Percentiles rank a stretch among this genome's conserved stretches.
These are phyloP conservation scores for Colletotrichum caudatum DNA, from an alignment of 2,329 filamentous ascomycete species.

Conservation along the genomic window DNA sequence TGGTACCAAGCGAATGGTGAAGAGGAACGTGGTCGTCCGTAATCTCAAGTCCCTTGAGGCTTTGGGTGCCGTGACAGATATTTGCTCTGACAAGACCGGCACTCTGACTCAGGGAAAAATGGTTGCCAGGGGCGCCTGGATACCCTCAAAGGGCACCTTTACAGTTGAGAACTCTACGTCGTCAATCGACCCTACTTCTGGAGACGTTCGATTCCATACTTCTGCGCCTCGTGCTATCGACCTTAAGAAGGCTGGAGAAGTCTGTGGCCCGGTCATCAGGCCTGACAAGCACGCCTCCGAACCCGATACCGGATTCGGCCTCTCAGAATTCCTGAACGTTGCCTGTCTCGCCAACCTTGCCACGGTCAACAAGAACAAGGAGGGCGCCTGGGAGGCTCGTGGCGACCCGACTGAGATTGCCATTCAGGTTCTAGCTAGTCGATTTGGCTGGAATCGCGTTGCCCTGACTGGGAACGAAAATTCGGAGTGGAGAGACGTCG, in stretches of 20 bases:
- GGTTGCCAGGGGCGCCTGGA: conserved; percentile 37
- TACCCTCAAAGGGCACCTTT: conserved; percentile 42
- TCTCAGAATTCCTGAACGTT: conserved; percentile 66
- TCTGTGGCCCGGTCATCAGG: conserved; percentile 23
- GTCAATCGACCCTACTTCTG: conserved; percentile 62
- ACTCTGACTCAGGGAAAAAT: conserved; percentile 42
- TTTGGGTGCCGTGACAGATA: conserved; percentile 58
- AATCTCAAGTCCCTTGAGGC: conserved; percentile 61
- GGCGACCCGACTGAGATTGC: conserved; percentile 75
- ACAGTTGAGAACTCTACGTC: conserved; percentile 52
- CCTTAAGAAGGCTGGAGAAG: conserved; percentile 30
- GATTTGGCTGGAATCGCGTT: conserved; percentile 68
- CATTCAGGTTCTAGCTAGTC: conserved; percentile 73
- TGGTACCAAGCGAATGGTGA: conserved; percentile 61
- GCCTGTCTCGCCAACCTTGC: conserved; percentile 70
- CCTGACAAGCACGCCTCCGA: conserved; percentile 42
- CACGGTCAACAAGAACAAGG: conserved; percentile 61
- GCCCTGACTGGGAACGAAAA: conserved; percentile 54
- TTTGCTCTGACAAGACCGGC: conserved; percentile 51
- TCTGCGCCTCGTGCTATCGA: conserved; percentile 26
- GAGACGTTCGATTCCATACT: conserved; percentile 53
- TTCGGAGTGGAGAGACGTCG: conserved; percentile 63
- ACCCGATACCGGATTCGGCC: conserved; percentile 53
- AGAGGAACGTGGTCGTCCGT: conserved; percentile 67
- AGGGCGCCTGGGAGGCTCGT: conserved; percentile 63